phyloP scores from a whole-genome alignment of 2,329 filamentous ascomycete species.

The Ascochyta pisi region DNA sequence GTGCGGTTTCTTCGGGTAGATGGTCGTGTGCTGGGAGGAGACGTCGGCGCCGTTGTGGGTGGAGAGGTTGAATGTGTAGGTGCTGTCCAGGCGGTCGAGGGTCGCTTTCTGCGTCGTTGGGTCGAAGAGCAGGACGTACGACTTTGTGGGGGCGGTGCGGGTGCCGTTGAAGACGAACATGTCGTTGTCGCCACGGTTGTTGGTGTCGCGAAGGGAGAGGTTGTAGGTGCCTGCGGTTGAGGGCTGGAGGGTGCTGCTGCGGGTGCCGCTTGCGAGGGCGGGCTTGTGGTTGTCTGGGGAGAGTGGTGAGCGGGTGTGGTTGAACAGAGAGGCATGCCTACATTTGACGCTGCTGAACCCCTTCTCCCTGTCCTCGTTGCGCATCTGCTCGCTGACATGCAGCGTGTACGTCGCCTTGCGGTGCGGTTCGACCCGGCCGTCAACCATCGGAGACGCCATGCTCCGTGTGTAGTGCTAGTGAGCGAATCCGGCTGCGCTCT shows the following conservation, averaged over 20 bases:
- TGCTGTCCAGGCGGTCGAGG: conserved; percentile 80
- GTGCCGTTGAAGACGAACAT: conserved; percentile 52
- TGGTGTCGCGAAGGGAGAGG: conserved; percentile 40
- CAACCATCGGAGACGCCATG: conserved; percentile 49
- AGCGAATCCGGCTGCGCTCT: neutral
- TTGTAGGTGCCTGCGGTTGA: conserved; percentile 34
- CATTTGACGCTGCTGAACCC: conserved; percentile 46
- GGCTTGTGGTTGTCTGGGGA: conserved; percentile 56
- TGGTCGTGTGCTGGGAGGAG: conserved; percentile 70
- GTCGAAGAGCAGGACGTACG: conserved; percentile 74
- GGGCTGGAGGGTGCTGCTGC: conserved; percentile 37
- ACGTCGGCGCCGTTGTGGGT: conserved; percentile 70
- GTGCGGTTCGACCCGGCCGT: conserved; percentile 47
- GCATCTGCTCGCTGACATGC: conserved; percentile 45
- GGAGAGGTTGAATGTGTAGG: conserved; percentile 87
- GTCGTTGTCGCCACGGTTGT: conserved; percentile 35
- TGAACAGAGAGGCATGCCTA: conserved; percentile 17
- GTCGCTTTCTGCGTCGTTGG: conserved; percentile 76
- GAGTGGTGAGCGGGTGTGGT: neutral
- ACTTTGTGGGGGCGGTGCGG: conserved; percentile 40
- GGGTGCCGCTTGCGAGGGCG: conserved; percentile 37
- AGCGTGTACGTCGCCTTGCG: conserved; percentile 50
- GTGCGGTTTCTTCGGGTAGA: conserved; percentile 52
- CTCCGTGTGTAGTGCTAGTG: too few relatives aligned
- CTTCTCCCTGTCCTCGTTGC: conserved; percentile 25